Base-by-base conservation (phyloP, 805 yeast genomes). In the Metschnikowia sp. region DNA sequence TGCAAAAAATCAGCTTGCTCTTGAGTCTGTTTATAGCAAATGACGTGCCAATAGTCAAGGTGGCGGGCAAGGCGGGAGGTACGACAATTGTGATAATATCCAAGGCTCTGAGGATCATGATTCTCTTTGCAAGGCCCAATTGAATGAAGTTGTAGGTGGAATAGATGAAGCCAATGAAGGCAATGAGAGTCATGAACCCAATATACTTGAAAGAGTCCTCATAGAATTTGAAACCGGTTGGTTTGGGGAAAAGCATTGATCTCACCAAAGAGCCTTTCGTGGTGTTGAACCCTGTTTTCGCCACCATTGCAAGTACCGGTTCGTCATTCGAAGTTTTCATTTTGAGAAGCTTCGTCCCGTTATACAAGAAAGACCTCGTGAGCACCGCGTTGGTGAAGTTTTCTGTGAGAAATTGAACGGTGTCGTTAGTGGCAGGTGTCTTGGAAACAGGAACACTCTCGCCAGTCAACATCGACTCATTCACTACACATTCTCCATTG, bases 51-150 rank as follows among this genome's bases (percentile, higher is more conserved):
- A 94, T 92, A 0, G 99, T 90, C 51, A 94, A 71, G 0, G 99
- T 94, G 0, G 99, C 99, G 0, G 99, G 99, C 39, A 94, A 75
- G 0, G 99, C 99, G 1, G 99, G 99, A 1, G 99, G 99, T 1
- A 94, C 97, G 7, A 94, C 99, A 63, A 94, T 90, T 0, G 99
- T 94, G 45, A 94, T 85, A 44, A 94, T 80, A 68, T 94, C 99
- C 46, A 94, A 72, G 0, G 98, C 98, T 56, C 99, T 78, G 47
- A 94, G 70, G 6, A 91, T 75, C 73, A 94, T 92, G 33, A 85
- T 67, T 40, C 74, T 74, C 51, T 78, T 77, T 4, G 85, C 82
- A 34, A 94, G 65, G 0, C 95, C 94, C 51, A 94, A 68, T 56
- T 80, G 74, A 50, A 92, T 77, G 64, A 94, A 94, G 60, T 89